A percentile compares a stretch with the other conserved stretches of the same genome.
These are phyloP conservation scores for Claviceps humidiphila DNA, from an alignment of 2,329 filamentous ascomycete genomes.

Conservation along the genomic window DNA sequence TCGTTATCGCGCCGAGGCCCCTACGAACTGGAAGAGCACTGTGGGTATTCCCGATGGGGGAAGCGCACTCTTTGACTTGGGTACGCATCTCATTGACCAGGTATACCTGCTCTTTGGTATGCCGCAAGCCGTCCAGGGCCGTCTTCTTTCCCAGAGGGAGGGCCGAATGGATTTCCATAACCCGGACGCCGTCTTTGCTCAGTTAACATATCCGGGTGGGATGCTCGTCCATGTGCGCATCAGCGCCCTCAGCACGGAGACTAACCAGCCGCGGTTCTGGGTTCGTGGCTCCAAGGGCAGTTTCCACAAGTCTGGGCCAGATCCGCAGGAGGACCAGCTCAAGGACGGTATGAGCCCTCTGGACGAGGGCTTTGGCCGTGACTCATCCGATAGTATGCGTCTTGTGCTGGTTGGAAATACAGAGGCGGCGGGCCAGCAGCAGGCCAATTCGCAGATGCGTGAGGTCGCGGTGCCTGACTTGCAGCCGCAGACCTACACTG, in stretches of 20 bases:
- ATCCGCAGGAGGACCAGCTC: slow-evolving; percentile 65
- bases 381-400: slow-evolving; percentile 45
- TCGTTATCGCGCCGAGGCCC: slow-evolving; percentile 49
- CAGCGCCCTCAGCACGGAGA: slow-evolving; percentile 54
- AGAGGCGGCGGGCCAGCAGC: slow-evolving; percentile 30
- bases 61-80: slow-evolving; percentile 60
- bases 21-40: slow-evolving; percentile 52
- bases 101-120: slow-evolving; percentile 56
- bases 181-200: slow-evolving; percentile 46
- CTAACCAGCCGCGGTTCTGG: slow-evolving; percentile 62
- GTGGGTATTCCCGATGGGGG: slow-evolving; percentile 48
- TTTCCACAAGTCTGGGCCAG: slow-evolving; percentile 59
- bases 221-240: slow-evolving; percentile 57
- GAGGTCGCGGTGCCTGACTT: slow-evolving; percentile 42
- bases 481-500: slow-evolving; percentile 52
- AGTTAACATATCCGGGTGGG: slow-evolving; percentile 52
- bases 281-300: slow-evolving; percentile 60
- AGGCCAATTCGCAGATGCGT: slow-evolving; percentile 29
- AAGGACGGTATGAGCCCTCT: slow-evolving; percentile 47
- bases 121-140: slow-evolving; percentile 52
- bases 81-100: slow-evolving; percentile 66
- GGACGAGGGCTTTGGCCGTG: slow-evolving; percentile 51
- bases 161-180: slow-evolving; percentile 31
- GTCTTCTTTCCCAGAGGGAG: slow-evolving; percentile 52
- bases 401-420: slow-evolving; percentile 37